Conservation (phyloP, 1,139 yeast genomes). For the Saccharomyces hybrid region DNA sequence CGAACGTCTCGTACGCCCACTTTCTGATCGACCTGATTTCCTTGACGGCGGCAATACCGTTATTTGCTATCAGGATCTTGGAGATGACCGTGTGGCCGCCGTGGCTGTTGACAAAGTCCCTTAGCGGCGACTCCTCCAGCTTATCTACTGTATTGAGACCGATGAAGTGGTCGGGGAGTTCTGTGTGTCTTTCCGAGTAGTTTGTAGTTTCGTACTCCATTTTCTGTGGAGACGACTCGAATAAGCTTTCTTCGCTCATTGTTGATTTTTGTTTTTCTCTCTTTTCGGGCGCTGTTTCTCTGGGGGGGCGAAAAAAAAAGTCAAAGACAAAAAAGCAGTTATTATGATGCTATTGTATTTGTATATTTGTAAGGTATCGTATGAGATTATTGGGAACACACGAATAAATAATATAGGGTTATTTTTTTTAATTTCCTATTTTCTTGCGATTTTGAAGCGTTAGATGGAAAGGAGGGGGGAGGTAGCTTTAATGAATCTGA, state of each 20-base stretch:
- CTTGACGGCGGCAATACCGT: slow-evolving; percentile 98
- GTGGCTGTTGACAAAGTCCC: slow-evolving; percentile 75
- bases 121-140: slow-evolving; percentile 66
- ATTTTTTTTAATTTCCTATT: not conserved
- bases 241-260: slow-evolving; percentile 36
- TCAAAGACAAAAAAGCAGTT: not conserved
- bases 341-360: not conserved
- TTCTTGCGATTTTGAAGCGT: not conserved
- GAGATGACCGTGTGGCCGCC: slow-evolving; percentile 95
- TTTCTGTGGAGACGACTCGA: slow-evolving; percentile 29
- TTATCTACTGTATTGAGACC: slow-evolving; percentile 41
- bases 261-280: slow-evolving; percentile 2
- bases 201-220: slow-evolving; percentile 30
- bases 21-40: slow-evolving; percentile 94
- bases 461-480: too few species aligned
- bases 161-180: slow-evolving; percentile 3
- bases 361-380: not conserved
- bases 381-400: not conserved
- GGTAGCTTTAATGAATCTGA: not conserved
- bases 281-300: not conserved
- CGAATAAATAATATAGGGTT: not conserved
- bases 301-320: not conserved
- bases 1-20: slow-evolving; percentile 98
- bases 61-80: slow-evolving; percentile 85
- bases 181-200: slow-evolving; percentile 3